Base-by-base conservation (phyloP, 306 rosid species). In the Fragaria nilgerrensis region DNA sequence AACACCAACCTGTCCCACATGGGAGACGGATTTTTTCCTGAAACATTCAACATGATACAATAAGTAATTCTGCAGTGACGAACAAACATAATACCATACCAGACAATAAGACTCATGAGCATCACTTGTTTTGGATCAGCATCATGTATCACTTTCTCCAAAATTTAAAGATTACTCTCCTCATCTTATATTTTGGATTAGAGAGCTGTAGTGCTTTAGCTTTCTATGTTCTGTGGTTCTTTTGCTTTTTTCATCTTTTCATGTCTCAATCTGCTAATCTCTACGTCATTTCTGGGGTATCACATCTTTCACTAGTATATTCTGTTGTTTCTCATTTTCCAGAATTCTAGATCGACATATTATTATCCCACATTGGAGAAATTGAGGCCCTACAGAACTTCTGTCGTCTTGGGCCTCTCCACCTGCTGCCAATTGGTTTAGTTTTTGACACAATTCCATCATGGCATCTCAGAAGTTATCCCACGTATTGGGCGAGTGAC, bases 1-100 rank as follows among this genome's bases (percentile, higher is more conserved):
- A 96, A 96, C 77, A 96, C 98, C 85, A 96, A 87, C 85, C 86
- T 89, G 84, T 96, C 99, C 99, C 99, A 96, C 48, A 96, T 87
- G 23, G 99, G 91, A 66, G 98, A 91, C 17, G 99, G 92, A 77
- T 67, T 91, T 89, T 90, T 92, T 12, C 99, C 99, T 96, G 74
- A 75, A 83, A 84, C 27, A 74, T 61, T 29, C 14, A 16, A 75
- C 20, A 4, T 65, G 62, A 45, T 22, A 19, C 79, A 48, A 65
- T 10, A 25, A 53, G 65, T 37, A 73, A 59, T 16, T 11, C n/a
- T 29, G 47, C 23, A 62, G 22, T n/a, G 63, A 19, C 45, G 4
- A 61, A 58, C 45, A 44, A 27, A 29, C 17, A n/a, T 43, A 44
- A 29, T 41, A 36, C 34, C 2, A 70, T 39, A 41, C 27, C 0